phyloP scores from a whole-genome alignment of 2,329 filamentous ascomycete genomes.

The Phialophora verrucosa region DNA sequence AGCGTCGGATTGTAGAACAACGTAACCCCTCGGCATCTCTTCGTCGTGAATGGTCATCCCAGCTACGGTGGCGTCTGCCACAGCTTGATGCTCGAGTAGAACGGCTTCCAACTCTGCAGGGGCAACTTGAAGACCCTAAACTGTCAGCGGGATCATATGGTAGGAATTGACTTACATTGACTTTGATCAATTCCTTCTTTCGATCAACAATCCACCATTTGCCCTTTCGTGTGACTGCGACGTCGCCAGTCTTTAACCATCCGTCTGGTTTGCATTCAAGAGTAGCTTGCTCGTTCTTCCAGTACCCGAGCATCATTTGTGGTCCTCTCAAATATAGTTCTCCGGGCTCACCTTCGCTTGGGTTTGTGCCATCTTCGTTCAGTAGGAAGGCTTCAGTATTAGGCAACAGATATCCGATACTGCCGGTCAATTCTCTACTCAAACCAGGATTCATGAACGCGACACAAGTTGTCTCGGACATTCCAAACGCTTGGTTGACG shows the following conservation, averaged over 20 bases:
- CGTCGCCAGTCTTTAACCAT: neutral
- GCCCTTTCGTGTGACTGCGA: slow-evolving; percentile 58
- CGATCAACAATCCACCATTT: slow-evolving; percentile 63
- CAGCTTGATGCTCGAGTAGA: slow-evolving; percentile 56
- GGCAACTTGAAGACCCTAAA: slow-evolving; percentile 63
- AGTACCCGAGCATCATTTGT: slow-evolving; percentile 53
- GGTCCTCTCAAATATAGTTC: too few species aligned
- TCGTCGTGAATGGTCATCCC: slow-evolving; percentile 49
- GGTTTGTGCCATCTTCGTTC: too few species aligned
- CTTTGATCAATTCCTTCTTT: slow-evolving; percentile 53
- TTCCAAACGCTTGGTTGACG: too few species aligned
- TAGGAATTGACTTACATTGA: neutral
- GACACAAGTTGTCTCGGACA: too few species aligned
- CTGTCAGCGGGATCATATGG: too few species aligned
- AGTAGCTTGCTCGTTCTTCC: slow-evolving; percentile 58
- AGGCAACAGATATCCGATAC: too few species aligned
- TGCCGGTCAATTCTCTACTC: too few species aligned
- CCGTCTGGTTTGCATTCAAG: slow-evolving; percentile 58
- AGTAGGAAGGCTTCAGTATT: too few species aligned
- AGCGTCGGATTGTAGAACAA: slow-evolving; percentile 59
- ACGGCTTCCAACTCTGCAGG: slow-evolving; percentile 63
- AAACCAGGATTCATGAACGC: too few species aligned
- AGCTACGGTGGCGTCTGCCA: slow-evolving; percentile 59
- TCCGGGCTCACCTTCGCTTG: too few species aligned
- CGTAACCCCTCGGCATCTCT: slow-evolving; percentile 57